Conservation (phyloP, 768 basidiomycete genomes). For the Hygrophorus pudorinus region DNA sequence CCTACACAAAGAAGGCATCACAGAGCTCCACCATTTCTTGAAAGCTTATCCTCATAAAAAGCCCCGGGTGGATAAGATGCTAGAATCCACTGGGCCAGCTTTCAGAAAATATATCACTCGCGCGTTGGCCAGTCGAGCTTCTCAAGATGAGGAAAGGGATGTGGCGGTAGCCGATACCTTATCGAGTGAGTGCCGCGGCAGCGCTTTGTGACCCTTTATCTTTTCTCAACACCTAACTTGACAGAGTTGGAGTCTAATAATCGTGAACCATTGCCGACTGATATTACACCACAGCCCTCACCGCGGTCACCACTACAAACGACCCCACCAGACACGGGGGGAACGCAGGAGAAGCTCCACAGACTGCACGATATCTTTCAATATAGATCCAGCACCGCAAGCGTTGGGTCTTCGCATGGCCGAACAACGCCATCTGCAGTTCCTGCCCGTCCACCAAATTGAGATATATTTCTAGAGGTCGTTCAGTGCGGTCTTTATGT, state of each 20-base stretch:
- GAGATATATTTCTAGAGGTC: background rate
- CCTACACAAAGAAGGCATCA: constrained; percentile 89
- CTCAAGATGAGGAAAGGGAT: constrained; percentile 74
- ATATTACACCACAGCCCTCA: constrained; percentile 19
- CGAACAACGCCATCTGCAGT: constrained; percentile 17
- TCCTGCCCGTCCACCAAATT: background rate
- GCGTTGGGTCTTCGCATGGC: constrained; percentile 31
- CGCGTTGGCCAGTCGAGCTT: constrained; percentile 79
- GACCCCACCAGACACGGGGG: constrained; percentile 22
- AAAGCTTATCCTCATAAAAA: constrained; percentile 84
- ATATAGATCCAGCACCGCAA: constrained; percentile 61
- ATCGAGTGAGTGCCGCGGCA: constrained; percentile 45
- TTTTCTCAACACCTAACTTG: constrained; percentile 7
- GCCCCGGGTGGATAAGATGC: constrained; percentile 74
- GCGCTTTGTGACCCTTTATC: background rate
- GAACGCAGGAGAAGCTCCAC: constrained; percentile 56
- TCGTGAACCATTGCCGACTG: constrained; percentile 22
- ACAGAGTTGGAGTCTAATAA: constrained; percentile 58
- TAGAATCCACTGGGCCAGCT: constrained; percentile 80
- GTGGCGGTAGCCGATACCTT: constrained; percentile 77
- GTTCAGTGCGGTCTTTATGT: background rate
- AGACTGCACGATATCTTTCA: constrained; percentile 76
- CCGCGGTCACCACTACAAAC: constrained; percentile 24
- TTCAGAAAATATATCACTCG: constrained; percentile 89
- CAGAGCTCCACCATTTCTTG: constrained; percentile 87